A percentile compares a stretch with the other conserved stretches of the same genome.
These are phyloP conservation scores for Penicillium crystallinum DNA, from an alignment of 495 filamentous ascomycete genomes.

Conservation along the genomic window DNA sequence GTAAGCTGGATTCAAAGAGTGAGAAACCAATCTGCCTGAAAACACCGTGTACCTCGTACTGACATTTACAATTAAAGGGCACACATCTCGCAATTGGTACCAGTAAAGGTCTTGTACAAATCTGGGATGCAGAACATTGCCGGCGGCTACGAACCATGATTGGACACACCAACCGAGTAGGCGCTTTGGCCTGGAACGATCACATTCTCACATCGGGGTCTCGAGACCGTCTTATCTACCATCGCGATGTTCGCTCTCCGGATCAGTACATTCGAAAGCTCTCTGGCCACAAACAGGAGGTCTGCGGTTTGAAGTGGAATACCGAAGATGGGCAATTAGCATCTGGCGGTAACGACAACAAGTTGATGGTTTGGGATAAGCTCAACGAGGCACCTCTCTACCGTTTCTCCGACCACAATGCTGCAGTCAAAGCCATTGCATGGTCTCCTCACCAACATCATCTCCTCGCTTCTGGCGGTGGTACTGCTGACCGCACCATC, in stretches of 20 bases:
- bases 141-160: constrained; percentile 91
- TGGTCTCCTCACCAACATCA: constrained; percentile 96
- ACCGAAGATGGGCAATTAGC: constrained; percentile 89
- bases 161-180: constrained; percentile 87
- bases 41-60: not conserved
- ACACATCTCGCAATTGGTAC: constrained; percentile 95
- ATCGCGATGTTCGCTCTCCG: constrained; percentile 91
- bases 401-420: constrained; percentile 88
- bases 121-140: constrained; percentile 89
- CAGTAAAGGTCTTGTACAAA: constrained; percentile 87
- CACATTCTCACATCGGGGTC: constrained; percentile 96
- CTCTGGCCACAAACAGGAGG: constrained; percentile 91
- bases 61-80: constrained; percentile 46
- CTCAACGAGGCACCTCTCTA: constrained; percentile 78
- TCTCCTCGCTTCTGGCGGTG: constrained; percentile 90
- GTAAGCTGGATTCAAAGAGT: constrained; percentile 94
- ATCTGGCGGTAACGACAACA: constrained; percentile 98
- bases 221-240: constrained; percentile 85
- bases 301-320: constrained; percentile 98
- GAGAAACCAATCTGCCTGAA: constrained; percentile 10
- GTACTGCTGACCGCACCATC: constrained; percentile 91
- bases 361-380: constrained; percentile 97
- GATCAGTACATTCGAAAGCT: constrained; percentile 83
- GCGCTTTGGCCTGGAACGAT: constrained; percentile 92
- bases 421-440: constrained; percentile 96